Evolutionary conservation across 805 yeast genomes (phyloP), one percentile per base, ranked within the genome.

Genomic region (Komagataella mondaviorum): DNA sequence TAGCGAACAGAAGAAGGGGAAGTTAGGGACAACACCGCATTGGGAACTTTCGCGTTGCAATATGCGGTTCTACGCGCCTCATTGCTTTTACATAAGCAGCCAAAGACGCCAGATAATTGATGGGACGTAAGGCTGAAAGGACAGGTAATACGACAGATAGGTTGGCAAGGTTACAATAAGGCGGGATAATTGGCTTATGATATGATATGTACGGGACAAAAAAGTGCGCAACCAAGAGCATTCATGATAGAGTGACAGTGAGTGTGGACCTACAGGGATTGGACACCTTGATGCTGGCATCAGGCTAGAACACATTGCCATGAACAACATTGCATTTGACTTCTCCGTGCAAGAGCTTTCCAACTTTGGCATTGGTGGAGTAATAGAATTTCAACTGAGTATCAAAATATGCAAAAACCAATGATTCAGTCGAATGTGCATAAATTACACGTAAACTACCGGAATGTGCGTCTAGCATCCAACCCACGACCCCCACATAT

Each of bases 341-440:
- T 14, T 30, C 39, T 14, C 39, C 39, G 14, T 30, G 39, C 3
- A 30, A 8, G 14, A 30, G n/a, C 39, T 30, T 30, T 10, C 39
- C 39, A 30, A 30, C 39, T 10, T 30, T 30, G 39, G 10, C 14
- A 30, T 30, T 30, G 14, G 39, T 30, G 14, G 39, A 30, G 14
- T 10, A 30, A 2, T 30, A 10, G 39, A 30, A 30, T 14, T 30
- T 30, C 5, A 30, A 10, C 10, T 30, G 39, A 6, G 14, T 10
- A 30, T 30, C 39, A 30, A 30, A 30, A 45, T 22, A 65, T 10
- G 67, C 71, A 57, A 68, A 67, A 48, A 62, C 65, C 50, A 68
- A 66, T 7, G 69, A 57, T 48, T 67, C 70, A 1, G 74, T 71
- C 10, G 68, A 65, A 53, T 71, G 75, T 45, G 70, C 66, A 52